These are phyloP conservation scores for Ophiocordyceps polyrhachis-furcata DNA, from an alignment of 2,329 filamentous ascomycete species.

Conservation along the genomic window DNA sequence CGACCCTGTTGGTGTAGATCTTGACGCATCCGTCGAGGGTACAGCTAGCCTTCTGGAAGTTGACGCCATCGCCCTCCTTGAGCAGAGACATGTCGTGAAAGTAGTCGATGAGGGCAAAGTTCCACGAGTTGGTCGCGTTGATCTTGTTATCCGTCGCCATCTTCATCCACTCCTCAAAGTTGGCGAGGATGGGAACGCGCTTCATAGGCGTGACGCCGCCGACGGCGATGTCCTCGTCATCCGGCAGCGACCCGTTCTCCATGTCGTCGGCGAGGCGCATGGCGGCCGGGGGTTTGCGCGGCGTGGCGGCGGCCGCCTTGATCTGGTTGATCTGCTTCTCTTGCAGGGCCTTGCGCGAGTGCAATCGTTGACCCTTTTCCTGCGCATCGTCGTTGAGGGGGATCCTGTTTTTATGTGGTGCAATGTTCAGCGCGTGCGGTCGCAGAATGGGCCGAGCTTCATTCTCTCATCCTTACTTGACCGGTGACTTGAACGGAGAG, in stretches of 20 bases:
- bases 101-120: conserved; percentile 98
- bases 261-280: conserved; percentile 32
- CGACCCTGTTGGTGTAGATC: conserved; percentile 95
- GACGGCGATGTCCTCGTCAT: conserved; percentile 25
- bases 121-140: conserved; percentile 96
- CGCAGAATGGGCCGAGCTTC: background rate
- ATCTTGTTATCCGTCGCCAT: conserved; percentile 99
- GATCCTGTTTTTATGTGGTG: conserved; percentile 42
- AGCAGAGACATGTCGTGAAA: conserved; percentile 98
- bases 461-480: conserved; percentile 34
- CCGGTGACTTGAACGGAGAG: conserved; percentile 37
- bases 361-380: conserved; percentile 76
- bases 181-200: conserved; percentile 83
- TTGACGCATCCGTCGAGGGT: conserved; percentile 97
- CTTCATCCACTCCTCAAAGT: conserved; percentile 99
- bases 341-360: conserved; percentile 73
- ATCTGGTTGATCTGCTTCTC: conserved; percentile 87
- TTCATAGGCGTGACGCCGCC: conserved; percentile 86
- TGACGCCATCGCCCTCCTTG: conserved; percentile 91
- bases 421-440: background rate
- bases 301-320: conserved; percentile 50
- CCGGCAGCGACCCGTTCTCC: conserved; percentile 31
- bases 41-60: conserved; percentile 96
- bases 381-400: conserved; percentile 89
- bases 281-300: conserved; percentile 42